Base-by-base conservation (phyloP, 768 basidiomycete genomes). In the Fibroporia radiculosa region DNA sequence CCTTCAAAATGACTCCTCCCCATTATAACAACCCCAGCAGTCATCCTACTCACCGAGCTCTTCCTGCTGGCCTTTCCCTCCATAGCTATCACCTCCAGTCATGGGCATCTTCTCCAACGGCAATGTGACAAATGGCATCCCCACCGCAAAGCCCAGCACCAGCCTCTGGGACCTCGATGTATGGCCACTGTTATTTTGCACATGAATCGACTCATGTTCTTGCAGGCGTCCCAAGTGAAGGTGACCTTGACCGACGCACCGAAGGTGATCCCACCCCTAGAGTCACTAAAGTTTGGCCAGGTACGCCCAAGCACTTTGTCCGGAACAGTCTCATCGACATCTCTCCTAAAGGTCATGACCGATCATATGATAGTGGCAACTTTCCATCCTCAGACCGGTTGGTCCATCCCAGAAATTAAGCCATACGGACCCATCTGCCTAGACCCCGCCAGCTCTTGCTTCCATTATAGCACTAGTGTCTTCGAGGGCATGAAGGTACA, bases 321-420 rank as follows among this genome's bases (percentile, higher is more conserved):
- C 3, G n/a, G 12, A 20, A 42, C 33, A 36, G 25, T 18, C 18
- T 24, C 8, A 18, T 19, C 18, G 4, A 16, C 11, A 18, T 37
- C 24, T 39, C 11, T 19, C 23, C 24, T 18, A 11, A 49, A 82
- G 80, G 63, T 66, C n/a, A 71, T 75, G 58, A 78, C 77, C 4
- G 86, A 92, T 63, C 85, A 92, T 61, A 91, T 91, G 85, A 71
- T 85, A 24, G 62, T 81, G 27, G 66, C 73, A 19, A 69, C 71
- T n/a, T 86, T 78, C 64, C 70, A 81, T 39, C 80, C 82, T 0
- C 51, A 59, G 14, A 69, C 62, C 3, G 85, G 86, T 8, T 89
- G 86, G 86, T 75, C 75, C 6, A 63, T 70, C 1, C 86, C 86
- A 0, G 75, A 82, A 53, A 84, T 89, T 56, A 80, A 77, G 54